phyloP scores from a whole-genome alignment of 164 flowering plant genomes.

The Tinospora cordifolia region DNA sequence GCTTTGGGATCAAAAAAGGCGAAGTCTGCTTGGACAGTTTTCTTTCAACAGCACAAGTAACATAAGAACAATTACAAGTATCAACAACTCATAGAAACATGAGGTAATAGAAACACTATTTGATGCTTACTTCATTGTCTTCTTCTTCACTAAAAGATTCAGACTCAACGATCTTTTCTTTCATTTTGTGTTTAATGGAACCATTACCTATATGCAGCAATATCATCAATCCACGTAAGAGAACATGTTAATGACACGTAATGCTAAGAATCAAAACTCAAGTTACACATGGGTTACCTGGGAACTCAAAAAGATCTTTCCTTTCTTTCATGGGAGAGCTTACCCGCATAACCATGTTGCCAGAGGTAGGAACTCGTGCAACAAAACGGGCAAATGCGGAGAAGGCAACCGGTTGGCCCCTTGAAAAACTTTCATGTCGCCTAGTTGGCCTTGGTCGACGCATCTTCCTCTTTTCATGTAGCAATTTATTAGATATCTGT shows the following conservation, averaged over 20 bases:
- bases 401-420: no score
- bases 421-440: no score
- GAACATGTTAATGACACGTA: background rate
- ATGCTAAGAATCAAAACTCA: background rate
- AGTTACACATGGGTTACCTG: slow-evolving; percentile 24
- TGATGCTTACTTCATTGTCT: slow-evolving; percentile 41
- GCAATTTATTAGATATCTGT: background rate
- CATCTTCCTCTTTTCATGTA: slow-evolving; percentile 22
- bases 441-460: slow-evolving; percentile 34
- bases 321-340: slow-evolving; percentile 4
- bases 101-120: background rate
- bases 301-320: slow-evolving; percentile 12
- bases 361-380: no score
- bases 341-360: no score
- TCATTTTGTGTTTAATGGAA: slow-evolving; percentile 4
- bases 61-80: background rate
- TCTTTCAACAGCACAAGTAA: slow-evolving; percentile 12
- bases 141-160: slow-evolving; percentile 56
- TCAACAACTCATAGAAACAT: background rate
- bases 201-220: slow-evolving; percentile 24
- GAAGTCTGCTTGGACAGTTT: slow-evolving; percentile 73
- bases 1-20: slow-evolving; percentile 88
- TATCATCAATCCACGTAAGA: background rate
- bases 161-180: slow-evolving; percentile 18
- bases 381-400: no score